These are phyloP conservation scores for Micromonas commoda DNA, from an alignment of 139 green algal genomes.

Conservation along the genomic window DNA sequence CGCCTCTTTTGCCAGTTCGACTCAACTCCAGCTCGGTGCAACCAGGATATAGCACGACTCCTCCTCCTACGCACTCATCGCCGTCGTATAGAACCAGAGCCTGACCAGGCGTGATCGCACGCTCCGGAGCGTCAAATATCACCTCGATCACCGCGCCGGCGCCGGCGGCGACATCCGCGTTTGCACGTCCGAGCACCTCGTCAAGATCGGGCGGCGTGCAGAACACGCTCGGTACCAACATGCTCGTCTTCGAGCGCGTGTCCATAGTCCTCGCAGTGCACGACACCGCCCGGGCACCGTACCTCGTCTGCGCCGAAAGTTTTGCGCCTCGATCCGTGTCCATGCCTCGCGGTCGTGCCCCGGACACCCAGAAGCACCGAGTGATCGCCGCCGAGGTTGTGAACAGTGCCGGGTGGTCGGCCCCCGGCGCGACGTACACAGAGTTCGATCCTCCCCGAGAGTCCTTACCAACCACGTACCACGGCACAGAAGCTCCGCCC, in stretches of 20 bases:
- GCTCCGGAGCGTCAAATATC: conserved; percentile 41
- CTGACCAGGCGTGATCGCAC: conserved; percentile 62
- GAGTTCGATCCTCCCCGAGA: neutral
- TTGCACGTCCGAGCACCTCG: neutral
- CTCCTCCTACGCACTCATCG: conserved; percentile 56
- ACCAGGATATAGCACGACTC: conserved; percentile 34
- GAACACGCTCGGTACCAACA: neutral
- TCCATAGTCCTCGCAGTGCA: neutral
- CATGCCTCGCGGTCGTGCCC: conserved; percentile 35
- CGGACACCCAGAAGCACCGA: conserved; percentile 52
- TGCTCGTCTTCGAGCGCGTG: neutral
- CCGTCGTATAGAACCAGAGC: conserved; percentile 68
- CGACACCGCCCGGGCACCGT: neutral
- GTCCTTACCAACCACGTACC: conserved; percentile 66
- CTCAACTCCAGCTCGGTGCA: neutral
- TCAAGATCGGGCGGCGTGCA: neutral
- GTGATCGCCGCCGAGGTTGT: conserved; percentile 41
- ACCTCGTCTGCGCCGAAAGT: conserved; percentile 47
- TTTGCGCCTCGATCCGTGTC: no score
- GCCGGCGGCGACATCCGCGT: neutral
- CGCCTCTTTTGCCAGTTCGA: no score
- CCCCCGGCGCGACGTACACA: conserved; percentile 51
- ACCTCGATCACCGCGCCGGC: conserved; percentile 34
- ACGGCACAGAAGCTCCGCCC: conserved; percentile 43
- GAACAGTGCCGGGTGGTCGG: conserved; percentile 56